phyloP scores from a whole-genome alignment of 129 eudicot genomes.

The Lactuca saligna region DNA sequence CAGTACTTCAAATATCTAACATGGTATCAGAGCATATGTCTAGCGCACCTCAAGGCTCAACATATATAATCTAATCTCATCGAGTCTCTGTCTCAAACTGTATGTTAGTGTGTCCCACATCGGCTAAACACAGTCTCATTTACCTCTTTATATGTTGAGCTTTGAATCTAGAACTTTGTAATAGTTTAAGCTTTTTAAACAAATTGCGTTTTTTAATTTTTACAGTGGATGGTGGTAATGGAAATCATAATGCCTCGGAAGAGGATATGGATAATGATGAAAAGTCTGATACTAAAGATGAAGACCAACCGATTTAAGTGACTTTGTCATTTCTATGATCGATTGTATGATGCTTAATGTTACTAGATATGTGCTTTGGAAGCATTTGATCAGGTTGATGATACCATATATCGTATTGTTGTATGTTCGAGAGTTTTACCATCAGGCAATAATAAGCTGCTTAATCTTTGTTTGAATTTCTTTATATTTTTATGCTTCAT shows the following conservation, averaged over 20 bases:
- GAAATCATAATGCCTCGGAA: conserved; percentile 18
- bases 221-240: conserved; percentile 37
- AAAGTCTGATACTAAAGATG: conserved; percentile 19
- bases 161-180: background rate
- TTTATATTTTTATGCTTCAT: background rate
- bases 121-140: too few relatives aligned
- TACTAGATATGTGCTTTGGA: conserved; percentile 26
- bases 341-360: conserved; percentile 13
- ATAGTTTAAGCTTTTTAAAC: background rate
- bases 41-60: too few relatives aligned
- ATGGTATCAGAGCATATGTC: too few relatives aligned
- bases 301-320: conserved; percentile 26
- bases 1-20: too few relatives aligned
- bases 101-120: too few relatives aligned
- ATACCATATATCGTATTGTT: conserved; percentile 26
- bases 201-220: background rate
- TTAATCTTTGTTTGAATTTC: conserved; percentile 15
- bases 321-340: conserved; percentile 13
- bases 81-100: too few relatives aligned
- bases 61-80: too few relatives aligned
- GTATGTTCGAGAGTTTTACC: conserved; percentile 28
- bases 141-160: background rate
- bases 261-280: conserved; percentile 36
- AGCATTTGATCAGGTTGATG: conserved; percentile 17
- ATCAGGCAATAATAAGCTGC: conserved; percentile 24